Evolutionary conservation across 2,329 filamentous ascomycete species (phyloP).

Genomic region (Xylariaceae sp.): DNA sequence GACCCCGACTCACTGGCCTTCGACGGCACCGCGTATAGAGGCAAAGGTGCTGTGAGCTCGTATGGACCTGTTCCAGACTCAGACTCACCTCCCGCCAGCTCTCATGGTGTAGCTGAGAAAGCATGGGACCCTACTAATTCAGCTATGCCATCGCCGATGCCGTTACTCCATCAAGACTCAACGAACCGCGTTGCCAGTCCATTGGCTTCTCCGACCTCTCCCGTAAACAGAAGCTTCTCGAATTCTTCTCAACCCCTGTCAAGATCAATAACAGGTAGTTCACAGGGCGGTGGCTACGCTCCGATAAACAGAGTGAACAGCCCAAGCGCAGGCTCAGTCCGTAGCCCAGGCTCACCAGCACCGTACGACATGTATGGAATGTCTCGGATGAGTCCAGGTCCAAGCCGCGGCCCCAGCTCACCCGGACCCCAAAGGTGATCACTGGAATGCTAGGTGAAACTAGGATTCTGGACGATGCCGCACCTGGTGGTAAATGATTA

Average conservation of each 20-base stretch:
- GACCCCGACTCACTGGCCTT: constrained; percentile 39
- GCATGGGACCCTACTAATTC: constrained; percentile 15
- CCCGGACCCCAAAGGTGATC: constrained; percentile 6
- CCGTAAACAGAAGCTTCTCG: constrained; percentile 27
- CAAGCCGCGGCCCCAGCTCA: constrained; percentile 12
- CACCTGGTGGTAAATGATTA: too few relatives aligned
- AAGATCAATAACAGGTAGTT: constrained; percentile 26
- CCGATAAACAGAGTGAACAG: constrained; percentile 22
- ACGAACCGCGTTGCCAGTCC: neutral
- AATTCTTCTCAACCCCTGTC: constrained; percentile 23
- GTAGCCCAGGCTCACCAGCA: constrained; percentile 13
- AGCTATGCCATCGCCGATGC: constrained; percentile 4
- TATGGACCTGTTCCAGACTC: constrained; percentile 16
- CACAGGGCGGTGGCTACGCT: constrained; percentile 15
- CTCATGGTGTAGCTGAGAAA: constrained; percentile 16
- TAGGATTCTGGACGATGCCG: too few relatives aligned
- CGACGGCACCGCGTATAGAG: constrained; percentile 12
- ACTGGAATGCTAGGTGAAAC: too few relatives aligned
- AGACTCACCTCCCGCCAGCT: constrained; percentile 19
- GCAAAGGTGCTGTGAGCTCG: constrained; percentile 13
- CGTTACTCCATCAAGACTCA: constrained; percentile 11
- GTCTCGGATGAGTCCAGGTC: constrained; percentile 14
- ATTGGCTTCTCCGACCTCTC: constrained; percentile 15
- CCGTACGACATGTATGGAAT: constrained; percentile 19
- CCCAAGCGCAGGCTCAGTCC: constrained; percentile 15